Conservation (phyloP, 108 stramenopile genomes). For the Pelagomonas calceolata region DNA sequence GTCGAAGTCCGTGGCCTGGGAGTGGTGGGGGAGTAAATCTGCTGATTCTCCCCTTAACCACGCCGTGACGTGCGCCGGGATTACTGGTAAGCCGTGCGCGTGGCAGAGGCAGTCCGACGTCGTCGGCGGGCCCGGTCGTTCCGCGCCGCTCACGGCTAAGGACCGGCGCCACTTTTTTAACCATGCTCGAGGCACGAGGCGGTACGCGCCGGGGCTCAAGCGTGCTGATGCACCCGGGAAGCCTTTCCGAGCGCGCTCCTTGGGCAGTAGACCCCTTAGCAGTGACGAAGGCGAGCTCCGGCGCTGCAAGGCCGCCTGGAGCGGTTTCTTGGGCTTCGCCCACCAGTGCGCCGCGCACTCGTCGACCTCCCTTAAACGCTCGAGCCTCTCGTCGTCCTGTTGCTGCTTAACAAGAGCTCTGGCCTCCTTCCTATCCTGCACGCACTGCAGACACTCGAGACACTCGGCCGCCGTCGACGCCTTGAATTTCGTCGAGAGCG, state of each 20-base stretch:
- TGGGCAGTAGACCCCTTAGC: too few species aligned
- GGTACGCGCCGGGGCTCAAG: neutral
- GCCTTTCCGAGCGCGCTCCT: neutral
- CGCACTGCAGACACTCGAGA: neutral
- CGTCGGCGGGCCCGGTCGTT: neutral
- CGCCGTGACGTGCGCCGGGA: neutral
- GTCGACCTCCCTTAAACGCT: neutral
- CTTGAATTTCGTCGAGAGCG: neutral
- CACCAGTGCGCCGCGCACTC: neutral
- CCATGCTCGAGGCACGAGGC: neutral
- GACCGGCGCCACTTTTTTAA: neutral
- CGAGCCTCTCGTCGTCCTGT: neutral
- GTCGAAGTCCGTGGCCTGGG: neutral
- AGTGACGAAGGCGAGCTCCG: too few species aligned
- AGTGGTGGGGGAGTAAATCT: neutral
- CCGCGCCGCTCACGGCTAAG: neutral
- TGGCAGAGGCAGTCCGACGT: neutral
- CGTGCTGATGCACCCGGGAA: neutral
- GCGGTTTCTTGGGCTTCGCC: too few species aligned
- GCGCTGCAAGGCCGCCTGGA: too few species aligned
- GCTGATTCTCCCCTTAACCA: neutral
- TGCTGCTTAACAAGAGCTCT: neutral
- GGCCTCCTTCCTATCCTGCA: neutral
- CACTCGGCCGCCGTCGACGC: neutral
- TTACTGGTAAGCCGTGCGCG: neutral